These are phyloP conservation scores for Adiantum capillusveneris DNA, from an alignment of 75 land plant species.

Conservation along the genomic window DNA sequence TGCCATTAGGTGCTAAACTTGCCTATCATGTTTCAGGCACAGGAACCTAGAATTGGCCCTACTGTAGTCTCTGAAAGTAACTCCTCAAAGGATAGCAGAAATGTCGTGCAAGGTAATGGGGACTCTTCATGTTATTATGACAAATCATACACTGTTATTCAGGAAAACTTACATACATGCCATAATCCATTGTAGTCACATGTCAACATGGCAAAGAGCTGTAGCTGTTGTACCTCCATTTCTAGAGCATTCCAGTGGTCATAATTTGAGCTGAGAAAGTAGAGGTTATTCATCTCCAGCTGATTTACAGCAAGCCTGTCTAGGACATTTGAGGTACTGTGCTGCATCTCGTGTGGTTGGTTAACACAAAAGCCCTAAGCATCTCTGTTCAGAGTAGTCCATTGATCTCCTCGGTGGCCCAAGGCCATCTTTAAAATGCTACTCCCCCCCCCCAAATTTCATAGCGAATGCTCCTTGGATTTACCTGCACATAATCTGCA, in stretches of 20 bases:
- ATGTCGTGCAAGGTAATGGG: not conserved
- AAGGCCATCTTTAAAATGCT: too few relatives aligned
- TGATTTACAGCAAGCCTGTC: too few relatives aligned
- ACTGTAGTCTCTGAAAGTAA: not conserved
- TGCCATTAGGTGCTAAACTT: not conserved
- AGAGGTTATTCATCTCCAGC: not conserved
- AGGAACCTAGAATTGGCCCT: not conserved
- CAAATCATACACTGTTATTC: not conserved
- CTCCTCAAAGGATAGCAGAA: not conserved
- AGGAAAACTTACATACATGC: not conserved
- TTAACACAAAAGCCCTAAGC: too few relatives aligned
- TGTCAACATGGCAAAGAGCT: not conserved
- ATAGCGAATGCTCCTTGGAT: too few relatives aligned
- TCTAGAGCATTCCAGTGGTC: not conserved
- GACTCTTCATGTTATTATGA: not conserved
- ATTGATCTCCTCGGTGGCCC: too few relatives aligned
- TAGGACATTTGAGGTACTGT: too few relatives aligned
- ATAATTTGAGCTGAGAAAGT: not conserved
- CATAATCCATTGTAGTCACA: not conserved
- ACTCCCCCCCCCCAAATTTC: too few relatives aligned
- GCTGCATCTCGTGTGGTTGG: too few relatives aligned
- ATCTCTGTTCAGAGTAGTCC: too few relatives aligned
- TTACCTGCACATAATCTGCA: too few relatives aligned
- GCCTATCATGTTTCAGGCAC: not conserved
- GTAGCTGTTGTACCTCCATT: too few relatives aligned